Evolutionary conservation across 2,329 filamentous ascomycete species (phyloP), one percentile per base, ranked within the genome.

Genomic region (Talaromyces sp.): DNA sequence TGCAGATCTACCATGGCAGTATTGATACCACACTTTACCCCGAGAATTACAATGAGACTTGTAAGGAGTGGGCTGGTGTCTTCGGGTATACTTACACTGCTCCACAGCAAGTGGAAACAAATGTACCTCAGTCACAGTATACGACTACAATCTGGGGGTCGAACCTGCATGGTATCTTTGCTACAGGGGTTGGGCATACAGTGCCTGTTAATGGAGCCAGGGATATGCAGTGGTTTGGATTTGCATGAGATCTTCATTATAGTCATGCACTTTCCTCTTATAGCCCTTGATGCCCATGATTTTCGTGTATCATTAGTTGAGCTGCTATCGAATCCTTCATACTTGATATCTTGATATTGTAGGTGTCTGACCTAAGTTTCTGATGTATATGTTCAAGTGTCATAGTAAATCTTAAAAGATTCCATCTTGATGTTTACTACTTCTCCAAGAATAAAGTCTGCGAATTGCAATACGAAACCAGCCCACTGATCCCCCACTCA

Each of bases 1-100:
- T 88, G 81, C 83, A 85, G 71, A 80, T 87, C 70, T 87, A 83
- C 76, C 85, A 87, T 70, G 85, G 85, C 47, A 82, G 80, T 43
- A 73, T 72, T 2, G 85, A 87, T 70, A 73, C 73, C 11, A 85
- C 80, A 0, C 76, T 87, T 10, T 76, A 78, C 60, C 81, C 81
- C 16, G 79, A 81, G 69, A 87, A 87, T 74, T 86, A 85, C 70
- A 73, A 84, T 45, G 85, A 88, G 76, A 82, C 82, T 60, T 81
- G 85, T 71, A 85, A 86, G 77, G 78, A 85, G 75, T 85, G 83
- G 83, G 79, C 82, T 0, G 80, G 78, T 19, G 79, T 86, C 1
- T 80, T 83, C 62, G 82, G 82, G 6, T 71, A 72, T 45, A 58
- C 68, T 35, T 71, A 70, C 54, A 61, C 65, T 16, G 33, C 65